Conservation (phyloP, 2,329 filamentous ascomycete genomes). For the Trichoderma polysporum region DNA sequence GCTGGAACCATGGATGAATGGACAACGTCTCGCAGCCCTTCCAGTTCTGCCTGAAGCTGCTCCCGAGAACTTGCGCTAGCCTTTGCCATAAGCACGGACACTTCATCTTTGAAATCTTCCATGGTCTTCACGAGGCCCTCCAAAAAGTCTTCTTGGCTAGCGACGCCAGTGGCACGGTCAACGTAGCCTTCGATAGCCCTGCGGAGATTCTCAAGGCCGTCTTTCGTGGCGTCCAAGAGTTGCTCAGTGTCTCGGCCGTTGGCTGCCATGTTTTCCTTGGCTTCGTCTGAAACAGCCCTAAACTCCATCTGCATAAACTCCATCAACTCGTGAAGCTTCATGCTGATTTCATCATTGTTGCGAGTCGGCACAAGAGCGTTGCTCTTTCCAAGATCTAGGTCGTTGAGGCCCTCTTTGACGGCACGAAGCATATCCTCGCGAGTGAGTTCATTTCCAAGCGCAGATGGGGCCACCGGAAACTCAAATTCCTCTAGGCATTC, state of each 20-base stretch:
- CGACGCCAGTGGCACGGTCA: constrained; percentile 66
- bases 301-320: constrained; percentile 60
- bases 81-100: constrained; percentile 34
- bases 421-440: constrained; percentile 64
- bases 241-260: constrained; percentile 84
- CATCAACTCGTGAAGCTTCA: constrained; percentile 64
- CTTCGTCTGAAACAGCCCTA: constrained; percentile 58
- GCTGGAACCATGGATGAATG: constrained; percentile 66
- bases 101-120: constrained; percentile 65
- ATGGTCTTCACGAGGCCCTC: constrained; percentile 65
- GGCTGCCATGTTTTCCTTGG: constrained; percentile 75
- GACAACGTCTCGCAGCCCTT: constrained; percentile 75
- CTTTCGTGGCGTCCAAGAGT: constrained; percentile 81
- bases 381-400: constrained; percentile 47
- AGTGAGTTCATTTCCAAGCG: constrained; percentile 53
- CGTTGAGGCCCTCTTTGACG: constrained; percentile 58
- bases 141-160: constrained; percentile 75
- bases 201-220: constrained; percentile 79
- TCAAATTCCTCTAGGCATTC: constrained; percentile 87
- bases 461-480: constrained; percentile 62
- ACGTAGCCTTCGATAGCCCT: constrained; percentile 79
- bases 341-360: constrained; percentile 51
- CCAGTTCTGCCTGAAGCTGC: constrained; percentile 77
- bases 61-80: constrained; percentile 51
- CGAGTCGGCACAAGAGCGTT: constrained; percentile 43